These are phyloP conservation scores for Aspergillus novofumigatus DNA, from an alignment of 2,329 filamentous ascomycete species.

Conservation along the genomic window DNA sequence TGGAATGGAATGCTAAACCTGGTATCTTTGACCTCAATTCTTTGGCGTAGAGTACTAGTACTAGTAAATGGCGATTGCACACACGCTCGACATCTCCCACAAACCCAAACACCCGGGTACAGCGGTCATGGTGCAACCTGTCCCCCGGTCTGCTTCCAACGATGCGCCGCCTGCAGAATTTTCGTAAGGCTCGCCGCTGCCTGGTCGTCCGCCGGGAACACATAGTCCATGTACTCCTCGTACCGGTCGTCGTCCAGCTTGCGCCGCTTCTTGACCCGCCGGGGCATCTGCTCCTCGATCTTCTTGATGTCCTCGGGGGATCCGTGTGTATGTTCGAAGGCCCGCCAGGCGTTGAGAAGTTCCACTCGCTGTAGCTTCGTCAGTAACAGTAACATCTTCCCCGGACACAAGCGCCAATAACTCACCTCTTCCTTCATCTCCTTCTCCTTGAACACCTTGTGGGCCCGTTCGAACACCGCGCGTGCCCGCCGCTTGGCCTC, in stretches of 20 bases:
- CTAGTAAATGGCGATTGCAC: not conserved
- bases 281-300: constrained; percentile 90
- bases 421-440: constrained; percentile 80
- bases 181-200: constrained; percentile 78
- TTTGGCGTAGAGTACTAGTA: not conserved
- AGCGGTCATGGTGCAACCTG: not conserved
- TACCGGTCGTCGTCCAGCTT: constrained; percentile 88
- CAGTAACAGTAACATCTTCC: constrained; percentile 22
- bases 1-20: not conserved
- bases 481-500: constrained; percentile 79
- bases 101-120: not conserved
- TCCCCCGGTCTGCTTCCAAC: constrained; percentile 65
- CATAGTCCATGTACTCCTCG: constrained; percentile 95
- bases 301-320: constrained; percentile 68
- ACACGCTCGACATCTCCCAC: too few relatives aligned
- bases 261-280: constrained; percentile 86
- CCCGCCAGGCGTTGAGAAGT: constrained; percentile 85
- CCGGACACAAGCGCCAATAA: constrained; percentile 1
- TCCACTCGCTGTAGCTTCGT: constrained; percentile 62
- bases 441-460: constrained; percentile 81
- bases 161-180: constrained; percentile 77
- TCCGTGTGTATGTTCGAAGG: constrained; percentile 86
- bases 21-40: not conserved
- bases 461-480: constrained; percentile 76
- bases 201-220: constrained; percentile 94